Evolutionary conservation across 2,329 filamentous ascomycete genomes (phyloP), one percentile per base, ranked within the genome.

Genomic region (Fusarium sp.): DNA sequence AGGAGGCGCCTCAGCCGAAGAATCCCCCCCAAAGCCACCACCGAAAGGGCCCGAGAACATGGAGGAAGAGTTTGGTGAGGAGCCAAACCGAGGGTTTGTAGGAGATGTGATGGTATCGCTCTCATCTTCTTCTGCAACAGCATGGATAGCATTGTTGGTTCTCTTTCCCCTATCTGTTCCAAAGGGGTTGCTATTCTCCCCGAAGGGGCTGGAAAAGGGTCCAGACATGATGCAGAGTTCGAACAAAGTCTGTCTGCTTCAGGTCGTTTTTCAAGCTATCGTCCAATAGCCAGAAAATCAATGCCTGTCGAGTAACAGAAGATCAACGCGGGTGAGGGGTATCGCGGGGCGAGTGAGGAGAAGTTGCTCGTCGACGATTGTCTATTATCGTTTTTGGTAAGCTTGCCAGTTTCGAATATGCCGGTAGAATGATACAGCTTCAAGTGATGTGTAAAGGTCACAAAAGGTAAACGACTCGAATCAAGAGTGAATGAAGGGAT

Each of bases 81-180:
- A 64, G 32, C 85, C 87, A 76, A 91, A 91, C 61, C 81, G 87
- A 35, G 88, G 81, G 60, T 89, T 86, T 67, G 93, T 94, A 67
- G 93, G 93, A 58, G 93, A 95, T 72, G 90, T 90, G 78, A 95
- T 87, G 69, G 85, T 85, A 78, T 95, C 93, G 78, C 89, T 90
- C 80, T 95, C 93, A 57, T 97, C 94, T 77, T 97, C 94, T 82
- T 97, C 94, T 64, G 95, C 90, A 68, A 93, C 89, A 69, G 83
- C 80, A 62, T 85, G 82, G 81, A 87, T 85, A 45, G 77, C 68
- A 67, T 82, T 80, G 56, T 64, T 49, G 42, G 67, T 57, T 41
- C 56, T 57, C 55, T 73, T 71, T n/a, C 72, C 69, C 57, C 71
- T 68, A 38, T 73, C 71, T 45, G 68, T 48, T 44, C 74, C 74